phyloP scores from a whole-genome alignment of 371 early-diverging fungal genomes.

The Mucor lusitanicus region DNA sequence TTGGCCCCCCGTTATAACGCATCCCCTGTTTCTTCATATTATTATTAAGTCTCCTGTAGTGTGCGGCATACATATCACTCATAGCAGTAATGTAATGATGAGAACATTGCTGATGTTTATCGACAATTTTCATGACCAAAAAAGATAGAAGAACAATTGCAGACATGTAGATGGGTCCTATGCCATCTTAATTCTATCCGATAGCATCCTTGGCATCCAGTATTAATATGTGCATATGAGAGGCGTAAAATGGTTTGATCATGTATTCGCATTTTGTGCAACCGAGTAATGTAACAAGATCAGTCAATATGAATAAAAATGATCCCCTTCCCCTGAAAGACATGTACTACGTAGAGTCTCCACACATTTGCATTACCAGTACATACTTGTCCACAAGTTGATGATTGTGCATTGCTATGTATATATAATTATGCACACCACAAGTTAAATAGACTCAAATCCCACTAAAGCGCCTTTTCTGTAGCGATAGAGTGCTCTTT shows the following conservation, averaged over 20 bases:
- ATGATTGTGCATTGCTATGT: background rate
- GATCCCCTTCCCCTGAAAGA: background rate
- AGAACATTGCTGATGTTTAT: background rate
- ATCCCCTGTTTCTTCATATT: background rate
- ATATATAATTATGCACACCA: no score
- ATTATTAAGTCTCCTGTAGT: background rate
- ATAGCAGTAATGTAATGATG: background rate
- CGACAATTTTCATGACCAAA: no score
- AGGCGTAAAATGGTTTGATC: background rate
- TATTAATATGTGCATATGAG: background rate
- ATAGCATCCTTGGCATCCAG: background rate
- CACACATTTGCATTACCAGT: background rate
- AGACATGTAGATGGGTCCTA: no score
- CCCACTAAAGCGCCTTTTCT: no score
- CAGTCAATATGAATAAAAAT: background rate
- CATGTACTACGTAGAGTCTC: background rate
- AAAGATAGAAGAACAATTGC: no score
- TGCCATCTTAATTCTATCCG: background rate
- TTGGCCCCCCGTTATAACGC: background rate
- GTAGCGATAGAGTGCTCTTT: background rate
- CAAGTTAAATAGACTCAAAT: no score
- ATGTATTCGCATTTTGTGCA: background rate
- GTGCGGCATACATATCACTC: background rate
- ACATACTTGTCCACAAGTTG: background rate
- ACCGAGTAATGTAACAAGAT: background rate